phyloP scores from a whole-genome alignment of 805 yeast genomes.

The Komagataella ulmi region DNA sequence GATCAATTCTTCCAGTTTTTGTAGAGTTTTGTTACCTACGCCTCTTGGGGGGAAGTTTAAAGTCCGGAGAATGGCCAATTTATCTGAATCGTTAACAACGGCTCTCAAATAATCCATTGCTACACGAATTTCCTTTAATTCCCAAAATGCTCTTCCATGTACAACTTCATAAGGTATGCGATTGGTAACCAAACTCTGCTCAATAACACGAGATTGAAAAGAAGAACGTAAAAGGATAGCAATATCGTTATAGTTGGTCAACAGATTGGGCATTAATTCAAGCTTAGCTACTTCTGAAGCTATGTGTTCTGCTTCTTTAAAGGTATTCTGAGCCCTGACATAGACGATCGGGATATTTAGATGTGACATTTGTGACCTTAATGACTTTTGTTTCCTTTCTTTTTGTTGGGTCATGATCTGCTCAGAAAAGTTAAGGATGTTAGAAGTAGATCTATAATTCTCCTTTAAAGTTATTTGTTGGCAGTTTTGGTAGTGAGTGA shows the following conservation, averaged over 20 bases:
- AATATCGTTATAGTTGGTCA: slow-evolving; percentile 39
- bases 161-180: slow-evolving; percentile 55
- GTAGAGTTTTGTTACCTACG: slow-evolving; percentile 43
- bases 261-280: slow-evolving; percentile 27
- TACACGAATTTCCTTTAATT: slow-evolving; percentile 49
- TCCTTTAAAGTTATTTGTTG: slow-evolving; percentile 34
- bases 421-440: slow-evolving; percentile 54
- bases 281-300: slow-evolving; percentile 40
- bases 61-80: slow-evolving; percentile 43
- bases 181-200: slow-evolving; percentile 39
- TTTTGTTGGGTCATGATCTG: slow-evolving; percentile 47
- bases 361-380: slow-evolving; percentile 31
- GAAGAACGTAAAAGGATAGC: slow-evolving; percentile 62
- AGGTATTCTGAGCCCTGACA: slow-evolving; percentile 23
- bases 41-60: slow-evolving; percentile 54
- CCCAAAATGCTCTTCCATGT: slow-evolving; percentile 75
- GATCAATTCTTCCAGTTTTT: slow-evolving; percentile 14
- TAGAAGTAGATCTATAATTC: slow-evolving; percentile 72
- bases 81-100: slow-evolving; percentile 43
- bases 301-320: slow-evolving; percentile 45
- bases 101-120: slow-evolving; percentile 56
- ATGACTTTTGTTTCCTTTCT: slow-evolving; percentile 26
- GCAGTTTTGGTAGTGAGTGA: slow-evolving; percentile 15
- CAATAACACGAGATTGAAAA: slow-evolving; percentile 47
- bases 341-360: slow-evolving; percentile 33